A percentile compares a stretch with the other conserved stretches of the same genome.
Evolutionary conservation across 306 rosid species (phyloP).

Genomic region (Rosa rugosa): DNA sequence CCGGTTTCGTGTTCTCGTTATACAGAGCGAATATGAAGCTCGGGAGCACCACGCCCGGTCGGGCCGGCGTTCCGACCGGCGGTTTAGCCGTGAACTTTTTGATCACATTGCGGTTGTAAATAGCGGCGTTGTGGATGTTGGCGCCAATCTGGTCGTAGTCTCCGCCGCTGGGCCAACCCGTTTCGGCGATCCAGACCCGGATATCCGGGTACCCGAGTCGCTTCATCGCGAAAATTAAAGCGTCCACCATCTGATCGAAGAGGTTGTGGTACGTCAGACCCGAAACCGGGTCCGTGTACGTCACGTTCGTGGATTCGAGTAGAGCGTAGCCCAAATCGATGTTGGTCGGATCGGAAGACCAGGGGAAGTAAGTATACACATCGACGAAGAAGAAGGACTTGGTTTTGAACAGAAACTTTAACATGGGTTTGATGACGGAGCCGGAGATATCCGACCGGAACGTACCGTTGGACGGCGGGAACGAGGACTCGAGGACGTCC

Average conservation of each 20-base stretch:
- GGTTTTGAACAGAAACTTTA: constrained; percentile 57
- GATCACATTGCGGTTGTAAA: constrained; percentile 63
- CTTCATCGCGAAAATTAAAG: constrained; percentile 75
- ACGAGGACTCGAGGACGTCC: constrained; percentile 64
- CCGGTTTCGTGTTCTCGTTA: constrained; percentile 75
- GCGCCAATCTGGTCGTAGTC: constrained; percentile 74
- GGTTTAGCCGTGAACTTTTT: constrained; percentile 57
- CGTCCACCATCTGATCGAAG: constrained; percentile 89
- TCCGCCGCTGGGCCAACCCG: constrained; percentile 94
- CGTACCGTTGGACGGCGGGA: constrained; percentile 75
- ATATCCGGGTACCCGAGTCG: constrained; percentile 58
- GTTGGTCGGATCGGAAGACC: constrained; percentile 51
- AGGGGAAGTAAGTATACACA: constrained; percentile 69
- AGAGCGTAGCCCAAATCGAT: constrained; percentile 59
- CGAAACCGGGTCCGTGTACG: constrained; percentile 55
- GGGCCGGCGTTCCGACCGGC: constrained; percentile 67
- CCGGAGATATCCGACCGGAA: constrained; percentile 58
- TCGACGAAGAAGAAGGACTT: constrained; percentile 77
- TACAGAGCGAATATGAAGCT: constrained; percentile 65
- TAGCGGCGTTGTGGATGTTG: constrained; percentile 71
- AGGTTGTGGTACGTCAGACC: constrained; percentile 62
- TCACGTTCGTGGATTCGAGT: constrained; percentile 41
- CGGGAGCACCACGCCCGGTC: constrained; percentile 61
- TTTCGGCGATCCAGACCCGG: constrained; percentile 73
- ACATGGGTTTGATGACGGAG: constrained; percentile 58